Base-by-base conservation (phyloP, 129 eudicot species). In the Arctium lappa region DNA sequence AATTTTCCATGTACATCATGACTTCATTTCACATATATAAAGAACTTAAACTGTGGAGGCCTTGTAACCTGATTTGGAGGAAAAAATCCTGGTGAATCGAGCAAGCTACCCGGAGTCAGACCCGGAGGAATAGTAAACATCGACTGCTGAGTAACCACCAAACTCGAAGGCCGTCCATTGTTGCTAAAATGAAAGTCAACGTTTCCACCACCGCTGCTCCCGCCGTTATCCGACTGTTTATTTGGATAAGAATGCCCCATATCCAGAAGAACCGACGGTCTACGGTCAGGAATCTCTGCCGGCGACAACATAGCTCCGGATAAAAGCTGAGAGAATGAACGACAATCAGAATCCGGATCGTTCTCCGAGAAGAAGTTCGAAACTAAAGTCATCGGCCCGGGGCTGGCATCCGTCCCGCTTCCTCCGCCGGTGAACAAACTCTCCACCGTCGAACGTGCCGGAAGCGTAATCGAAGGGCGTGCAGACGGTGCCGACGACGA, bases 311-410 rank as follows among this genome's bases (percentile, higher is more conserved):
- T 77, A 63, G 91, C 96, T 50, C 98, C 97, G 33, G 98, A 92
- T 32, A 94, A 87, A 8, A 94, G 94, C 93, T 94, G 98, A 69
- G 98, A 92, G 66, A 94, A 94, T 1, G 98, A 90, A 65, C 92
- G 95, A 80, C 86, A 88, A 53, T 91, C 98, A 3, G 88, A 81
- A 77, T 92, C 92, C 33, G 93, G 93, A 46, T 94, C 97, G 74
- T 85, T 90, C 37, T 94, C 97, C 13, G 91, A 81, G 74, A 94
- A 92, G 86, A 94, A 94, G 38, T 86, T 94, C 0, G 98, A 86
- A 2, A 94, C 98, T 46, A 93, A 66, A 79, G 92, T 89, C 97
- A 93, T 91, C 83, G 98, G 98, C 13, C 98, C 98, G 0, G 98
- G 97, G 75, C 98, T 93, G n/a, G 68, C 94, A 37, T 34, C 92